Evolutionary conservation across 495 filamentous ascomycete genomes (phyloP).

Genomic region (Evansstolkia leycettana): DNA sequence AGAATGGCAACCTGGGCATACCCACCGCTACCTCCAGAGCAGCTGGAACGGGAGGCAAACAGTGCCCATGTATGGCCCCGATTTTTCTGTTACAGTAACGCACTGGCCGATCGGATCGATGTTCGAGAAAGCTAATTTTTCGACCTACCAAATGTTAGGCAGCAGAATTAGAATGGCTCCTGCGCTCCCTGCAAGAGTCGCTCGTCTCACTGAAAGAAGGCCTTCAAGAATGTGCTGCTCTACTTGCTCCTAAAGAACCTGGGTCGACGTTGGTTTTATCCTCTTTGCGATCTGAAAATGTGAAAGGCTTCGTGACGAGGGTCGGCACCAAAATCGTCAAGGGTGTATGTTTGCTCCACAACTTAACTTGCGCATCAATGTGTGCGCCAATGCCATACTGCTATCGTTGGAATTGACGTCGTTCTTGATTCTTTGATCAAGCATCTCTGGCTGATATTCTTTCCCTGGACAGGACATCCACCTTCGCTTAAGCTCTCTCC

Average conservation of each 20-base stretch:
- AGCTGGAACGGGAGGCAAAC: conserved; percentile 55
- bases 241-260: conserved; percentile 71
- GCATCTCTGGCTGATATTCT: neutral
- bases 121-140: conserved; percentile 14
- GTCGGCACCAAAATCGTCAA: conserved; percentile 66
- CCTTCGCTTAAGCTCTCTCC: conserved; percentile 35
- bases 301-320: conserved; percentile 85
- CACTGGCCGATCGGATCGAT: conserved; percentile 14
- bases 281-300: conserved; percentile 72
- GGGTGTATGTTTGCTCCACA: conserved; percentile 40
- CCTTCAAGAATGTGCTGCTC: conserved; percentile 74
- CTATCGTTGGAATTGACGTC: too few relatives aligned
- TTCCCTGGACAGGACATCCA: conserved; percentile 31
- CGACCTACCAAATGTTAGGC: conserved; percentile 27
- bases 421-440: too few relatives aligned
- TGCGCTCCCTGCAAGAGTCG: conserved; percentile 64
- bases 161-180: conserved; percentile 79
- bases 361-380: neutral
- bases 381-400: neutral
- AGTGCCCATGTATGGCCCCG: conserved; percentile 44
- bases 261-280: conserved; percentile 80
- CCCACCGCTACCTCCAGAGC: conserved; percentile 54
- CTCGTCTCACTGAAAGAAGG: conserved; percentile 68
- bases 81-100: too few relatives aligned
- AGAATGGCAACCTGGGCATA: conserved; percentile 67